Percentiles rank a stretch among this genome's conserved stretches.
Conservation (phyloP, 176 grass and related monocot genomes). For the Cymbopogon citratus region DNA sequence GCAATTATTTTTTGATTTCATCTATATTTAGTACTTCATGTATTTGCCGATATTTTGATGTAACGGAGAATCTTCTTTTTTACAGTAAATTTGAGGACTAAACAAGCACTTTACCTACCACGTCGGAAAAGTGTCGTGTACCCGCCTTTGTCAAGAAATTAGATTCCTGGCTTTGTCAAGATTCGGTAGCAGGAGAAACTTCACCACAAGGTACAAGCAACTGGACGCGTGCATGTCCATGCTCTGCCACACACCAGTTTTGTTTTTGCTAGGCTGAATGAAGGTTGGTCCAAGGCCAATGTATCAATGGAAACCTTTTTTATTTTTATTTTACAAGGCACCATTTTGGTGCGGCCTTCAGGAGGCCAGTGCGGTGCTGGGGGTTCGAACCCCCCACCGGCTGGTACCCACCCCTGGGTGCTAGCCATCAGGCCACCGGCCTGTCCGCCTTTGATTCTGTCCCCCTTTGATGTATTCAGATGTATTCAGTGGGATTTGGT, state of each 20-base stretch:
- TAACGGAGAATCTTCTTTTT: no score
- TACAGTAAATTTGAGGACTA: no score
- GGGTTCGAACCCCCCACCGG: no score
- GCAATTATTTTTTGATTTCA: no score
- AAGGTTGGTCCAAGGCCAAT: not conserved
- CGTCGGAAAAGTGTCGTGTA: not conserved
- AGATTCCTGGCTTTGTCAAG: not conserved
- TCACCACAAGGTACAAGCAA: not conserved
- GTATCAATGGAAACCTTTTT: not conserved
- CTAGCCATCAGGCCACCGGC: no score
- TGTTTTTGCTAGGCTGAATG: not conserved
- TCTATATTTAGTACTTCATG: no score
- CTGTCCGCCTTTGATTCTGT: no score
- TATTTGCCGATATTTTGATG: no score
- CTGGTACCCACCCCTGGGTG: no score
- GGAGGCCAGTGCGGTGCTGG: no score
- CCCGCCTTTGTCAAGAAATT: not conserved
- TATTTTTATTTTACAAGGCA: no score
- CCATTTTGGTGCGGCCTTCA: no score
- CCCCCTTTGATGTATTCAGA: not conserved
- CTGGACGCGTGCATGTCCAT: not conserved
- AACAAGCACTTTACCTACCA: slow-evolving; percentile 14
- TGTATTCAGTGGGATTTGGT: not conserved
- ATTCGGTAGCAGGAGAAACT: not conserved
- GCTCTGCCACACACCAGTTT: not conserved